A percentile compares a stretch with the other conserved stretches of the same genome.
Conservation (phyloP, 345 rosid species). For the Boechera retrofracta region DNA sequence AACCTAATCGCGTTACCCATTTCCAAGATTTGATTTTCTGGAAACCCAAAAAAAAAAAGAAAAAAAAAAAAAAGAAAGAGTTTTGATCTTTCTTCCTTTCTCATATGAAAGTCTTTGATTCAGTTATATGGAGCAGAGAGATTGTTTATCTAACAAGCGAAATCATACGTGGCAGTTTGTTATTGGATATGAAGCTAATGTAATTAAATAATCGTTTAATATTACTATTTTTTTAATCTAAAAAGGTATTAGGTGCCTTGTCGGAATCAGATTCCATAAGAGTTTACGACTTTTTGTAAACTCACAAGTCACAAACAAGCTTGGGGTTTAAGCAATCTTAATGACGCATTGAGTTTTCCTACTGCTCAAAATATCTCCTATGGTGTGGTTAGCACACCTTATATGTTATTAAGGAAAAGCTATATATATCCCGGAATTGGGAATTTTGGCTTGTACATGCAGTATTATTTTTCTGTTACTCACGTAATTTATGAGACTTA, state of each 20-base stretch:
- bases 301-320: slow-evolving; percentile 12
- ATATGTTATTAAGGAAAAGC: no score
- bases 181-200: slow-evolving; percentile 18
- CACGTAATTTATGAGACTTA: no score
- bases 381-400: neutral
- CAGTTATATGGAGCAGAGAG: slow-evolving; percentile 32
- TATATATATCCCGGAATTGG: no score
- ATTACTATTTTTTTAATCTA: no score
- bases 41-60: neutral
- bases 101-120: slow-evolving; percentile 41
- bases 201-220: neutral
- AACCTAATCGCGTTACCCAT: slow-evolving; percentile 68
- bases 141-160: slow-evolving; percentile 25
- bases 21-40: slow-evolving; percentile 1
- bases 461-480: no score
- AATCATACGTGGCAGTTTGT: slow-evolving; percentile 20
- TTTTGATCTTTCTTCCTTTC: slow-evolving; percentile 34
- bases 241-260: slow-evolving; percentile 34
- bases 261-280: slow-evolving; percentile 25
- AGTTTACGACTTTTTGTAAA: slow-evolving; percentile 12
- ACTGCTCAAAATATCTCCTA: slow-evolving; percentile 6
- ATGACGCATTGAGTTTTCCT: neutral
- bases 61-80: neutral
- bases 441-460: no score
- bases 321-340: slow-evolving; percentile 28